phyloP scores from a whole-genome alignment of 2,329 filamentous ascomycete genomes.

The Corynespora cassiicola region DNA sequence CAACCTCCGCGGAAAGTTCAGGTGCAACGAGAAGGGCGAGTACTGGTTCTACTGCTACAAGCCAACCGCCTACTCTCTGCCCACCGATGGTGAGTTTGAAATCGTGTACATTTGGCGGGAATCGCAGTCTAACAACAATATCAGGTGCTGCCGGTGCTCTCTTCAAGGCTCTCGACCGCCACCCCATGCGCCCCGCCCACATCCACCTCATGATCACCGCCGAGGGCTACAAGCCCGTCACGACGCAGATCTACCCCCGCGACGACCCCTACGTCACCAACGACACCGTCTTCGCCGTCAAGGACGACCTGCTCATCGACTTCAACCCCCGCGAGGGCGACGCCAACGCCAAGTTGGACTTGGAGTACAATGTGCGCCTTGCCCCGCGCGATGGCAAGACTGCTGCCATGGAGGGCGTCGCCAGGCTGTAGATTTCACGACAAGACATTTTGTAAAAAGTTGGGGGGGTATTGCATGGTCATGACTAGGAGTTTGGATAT shows the following conservation, averaged over 20 bases:
- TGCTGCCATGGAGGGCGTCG: slow-evolving; percentile 37
- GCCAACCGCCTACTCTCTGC: slow-evolving; percentile 75
- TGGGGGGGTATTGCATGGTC: slow-evolving; percentile 9
- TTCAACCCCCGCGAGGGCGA: slow-evolving; percentile 60
- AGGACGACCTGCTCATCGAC: slow-evolving; percentile 65
- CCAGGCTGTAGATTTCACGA: slow-evolving; percentile 29
- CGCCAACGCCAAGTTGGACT: slow-evolving; percentile 62
- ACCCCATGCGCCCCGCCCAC: slow-evolving; percentile 67
- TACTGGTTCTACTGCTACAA: slow-evolving; percentile 78
- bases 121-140: slow-evolving; percentile 2
- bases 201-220: slow-evolving; percentile 65
- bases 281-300: slow-evolving; percentile 68
- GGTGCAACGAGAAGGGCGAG: slow-evolving; percentile 71
- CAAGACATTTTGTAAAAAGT: slow-evolving; percentile 1
- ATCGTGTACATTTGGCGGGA: not conserved
- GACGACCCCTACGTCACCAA: slow-evolving; percentile 64
- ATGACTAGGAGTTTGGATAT: slow-evolving; percentile 15
- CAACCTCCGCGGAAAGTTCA: slow-evolving; percentile 80
- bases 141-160: slow-evolving; percentile 59
- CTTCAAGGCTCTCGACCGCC: slow-evolving; percentile 61
- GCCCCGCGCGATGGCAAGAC: slow-evolving; percentile 49
- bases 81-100: slow-evolving; percentile 60
- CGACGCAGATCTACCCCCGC: slow-evolving; percentile 65
- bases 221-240: slow-evolving; percentile 62
- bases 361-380: slow-evolving; percentile 68